A percentile compares a stretch with the other conserved stretches of the same genome.
Evolutionary conservation across 495 filamentous ascomycete species (phyloP).

Genomic region (Aspergillus panamensis): DNA sequence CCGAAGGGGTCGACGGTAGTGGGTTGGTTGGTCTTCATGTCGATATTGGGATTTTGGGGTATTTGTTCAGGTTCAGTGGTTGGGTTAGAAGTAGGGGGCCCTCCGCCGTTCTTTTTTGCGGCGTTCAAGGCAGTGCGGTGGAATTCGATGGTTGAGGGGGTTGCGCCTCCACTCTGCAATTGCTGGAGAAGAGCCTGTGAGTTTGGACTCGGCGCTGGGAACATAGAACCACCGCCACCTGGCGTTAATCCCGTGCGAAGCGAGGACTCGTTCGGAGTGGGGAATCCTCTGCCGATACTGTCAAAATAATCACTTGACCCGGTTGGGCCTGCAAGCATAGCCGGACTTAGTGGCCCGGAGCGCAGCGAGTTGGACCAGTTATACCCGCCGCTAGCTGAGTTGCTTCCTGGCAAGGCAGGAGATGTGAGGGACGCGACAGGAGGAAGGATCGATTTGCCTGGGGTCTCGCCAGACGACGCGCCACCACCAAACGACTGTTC

Average conservation of each 20-base stretch:
- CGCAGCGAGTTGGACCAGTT: conserved; percentile 85
- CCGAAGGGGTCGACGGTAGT: conserved; percentile 61
- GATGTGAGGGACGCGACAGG: conserved; percentile 90
- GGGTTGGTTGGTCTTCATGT: conserved; percentile 44
- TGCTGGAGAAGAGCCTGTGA: conserved; percentile 75
- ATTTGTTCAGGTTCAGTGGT: conserved; percentile 48
- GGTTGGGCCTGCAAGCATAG: conserved; percentile 88
- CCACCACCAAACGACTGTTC: conserved; percentile 80
- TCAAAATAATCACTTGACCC: conserved; percentile 76
- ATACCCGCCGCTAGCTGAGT: conserved; percentile 56
- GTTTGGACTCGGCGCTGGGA: conserved; percentile 86
- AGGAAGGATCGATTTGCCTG: conserved; percentile 85
- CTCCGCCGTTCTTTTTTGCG: conserved; percentile 56
- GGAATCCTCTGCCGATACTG: conserved; percentile 78
- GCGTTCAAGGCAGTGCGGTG: conserved; percentile 86
- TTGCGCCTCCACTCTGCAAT: conserved; percentile 76
- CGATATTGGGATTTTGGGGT: conserved; percentile 46
- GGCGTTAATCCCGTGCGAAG: conserved; percentile 89
- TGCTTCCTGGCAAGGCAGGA: conserved; percentile 73
- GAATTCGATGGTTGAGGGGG: conserved; percentile 88
- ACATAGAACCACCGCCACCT: conserved; percentile 96
- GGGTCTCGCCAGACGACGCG: conserved; percentile 66
- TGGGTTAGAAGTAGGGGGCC: conserved; percentile 47
- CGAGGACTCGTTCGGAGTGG: conserved; percentile 97
- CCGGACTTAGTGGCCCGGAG: conserved; percentile 90